Conservation (phyloP, 73 alveolate species). For the Paramecium tetraurelia region DNA sequence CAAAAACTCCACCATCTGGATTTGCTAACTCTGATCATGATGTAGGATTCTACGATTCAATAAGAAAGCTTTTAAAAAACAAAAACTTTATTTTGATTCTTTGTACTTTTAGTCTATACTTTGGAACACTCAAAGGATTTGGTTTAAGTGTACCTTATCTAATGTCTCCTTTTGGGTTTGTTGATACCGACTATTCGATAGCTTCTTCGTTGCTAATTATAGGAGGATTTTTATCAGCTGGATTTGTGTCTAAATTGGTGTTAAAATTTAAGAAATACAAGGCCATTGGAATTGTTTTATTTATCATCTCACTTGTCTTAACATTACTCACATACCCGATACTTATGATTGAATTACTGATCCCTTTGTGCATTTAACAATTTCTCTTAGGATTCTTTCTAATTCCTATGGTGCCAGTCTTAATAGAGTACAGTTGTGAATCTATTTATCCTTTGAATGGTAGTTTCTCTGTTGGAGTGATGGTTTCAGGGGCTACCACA, state of each 20-base stretch:
- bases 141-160: neutral
- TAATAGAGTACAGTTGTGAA: slow-evolving; percentile 48
- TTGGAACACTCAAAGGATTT: slow-evolving; percentile 37
- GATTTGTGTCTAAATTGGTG: neutral
- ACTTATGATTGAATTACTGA: neutral
- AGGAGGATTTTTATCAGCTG: slow-evolving; percentile 16
- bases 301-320: neutral
- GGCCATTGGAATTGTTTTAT: neutral
- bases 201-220: neutral
- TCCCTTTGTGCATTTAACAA: neutral
- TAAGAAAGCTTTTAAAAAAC: neutral
- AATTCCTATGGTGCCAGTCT: slow-evolving; percentile 23
- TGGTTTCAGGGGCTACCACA: neutral
- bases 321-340: neutral
- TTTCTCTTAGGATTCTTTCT: slow-evolving; percentile 11
- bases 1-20: slow-evolving; percentile 28
- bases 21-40: slow-evolving; percentile 34
- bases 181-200: neutral
- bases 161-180: slow-evolving; percentile 25
- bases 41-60: neutral
- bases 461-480: slow-evolving; percentile 24
- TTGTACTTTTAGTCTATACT: neutral
- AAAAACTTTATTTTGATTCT: slow-evolving; percentile 15
- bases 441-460: slow-evolving; percentile 46
- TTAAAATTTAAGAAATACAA: neutral